phyloP scores from a whole-genome alignment of 163 green algal species.

The Chloromonas sp. region DNA sequence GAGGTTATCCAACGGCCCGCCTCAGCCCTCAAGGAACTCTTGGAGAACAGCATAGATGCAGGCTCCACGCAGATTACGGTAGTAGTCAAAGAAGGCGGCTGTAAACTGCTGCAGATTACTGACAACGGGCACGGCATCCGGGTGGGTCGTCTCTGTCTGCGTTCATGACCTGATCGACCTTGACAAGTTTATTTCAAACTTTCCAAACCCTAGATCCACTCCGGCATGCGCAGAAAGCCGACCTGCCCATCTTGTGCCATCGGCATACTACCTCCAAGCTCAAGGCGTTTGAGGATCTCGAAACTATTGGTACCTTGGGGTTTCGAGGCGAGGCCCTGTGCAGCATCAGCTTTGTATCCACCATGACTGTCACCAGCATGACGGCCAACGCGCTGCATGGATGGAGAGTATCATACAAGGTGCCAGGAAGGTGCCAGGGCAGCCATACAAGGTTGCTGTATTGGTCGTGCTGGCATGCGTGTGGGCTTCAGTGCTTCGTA shows the following conservation, averaged over 20 bases:
- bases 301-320: constrained; percentile 72
- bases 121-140: constrained; percentile 90
- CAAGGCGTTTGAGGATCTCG: constrained; percentile 79
- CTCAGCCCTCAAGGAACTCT: constrained; percentile 92
- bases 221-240: constrained; percentile 50
- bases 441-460: no score
- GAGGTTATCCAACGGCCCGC: constrained; percentile 90
- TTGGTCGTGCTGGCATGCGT: no score
- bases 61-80: constrained; percentile 77
- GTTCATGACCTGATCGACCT: not conserved
- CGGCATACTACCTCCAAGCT: constrained; percentile 96
- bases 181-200: no score
- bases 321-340: constrained; percentile 79
- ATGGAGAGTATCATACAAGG: constrained; percentile 62
- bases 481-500: no score
- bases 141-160: constrained; percentile 26
- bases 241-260: constrained; percentile 90
- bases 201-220: not conserved
- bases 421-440: not conserved
- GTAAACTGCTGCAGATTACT: constrained; percentile 87
- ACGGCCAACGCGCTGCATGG: constrained; percentile 52
- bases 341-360: constrained; percentile 83
- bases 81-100: constrained; percentile 87
- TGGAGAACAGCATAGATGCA: constrained; percentile 96
- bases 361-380: constrained; percentile 92